A percentile compares a stretch with the other conserved stretches of the same genome.
phyloP scores from a whole-genome alignment of 1,284 basidiomycete species.

The Earliella scabrosa region DNA sequence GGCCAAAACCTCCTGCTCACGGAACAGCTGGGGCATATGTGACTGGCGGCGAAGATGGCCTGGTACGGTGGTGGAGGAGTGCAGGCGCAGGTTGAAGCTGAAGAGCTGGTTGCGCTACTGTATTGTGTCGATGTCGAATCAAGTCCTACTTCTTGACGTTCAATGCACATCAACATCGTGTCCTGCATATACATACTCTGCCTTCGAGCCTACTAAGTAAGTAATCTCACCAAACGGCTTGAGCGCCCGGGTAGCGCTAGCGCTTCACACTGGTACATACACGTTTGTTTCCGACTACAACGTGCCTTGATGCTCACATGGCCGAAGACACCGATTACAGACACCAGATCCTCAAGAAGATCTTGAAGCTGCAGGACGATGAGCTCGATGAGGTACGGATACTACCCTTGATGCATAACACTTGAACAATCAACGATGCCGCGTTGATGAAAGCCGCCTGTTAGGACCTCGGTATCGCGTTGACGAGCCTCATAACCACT shows the following conservation, averaged over 20 bases:
- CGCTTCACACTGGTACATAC: too few relatives aligned
- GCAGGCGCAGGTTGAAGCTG: conserved; percentile 52
- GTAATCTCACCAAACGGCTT: too few relatives aligned
- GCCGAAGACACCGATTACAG: too few relatives aligned
- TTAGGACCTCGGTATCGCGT: conserved; percentile 24
- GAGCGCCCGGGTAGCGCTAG: too few relatives aligned
- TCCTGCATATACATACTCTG: too few relatives aligned
- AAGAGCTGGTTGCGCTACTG: background rate
- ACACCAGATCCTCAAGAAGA: background rate
- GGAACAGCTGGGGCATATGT: conserved; percentile 74
- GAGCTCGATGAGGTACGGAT: conserved; percentile 21
- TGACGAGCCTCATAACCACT: conserved; percentile 30
- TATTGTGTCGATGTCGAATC: background rate
- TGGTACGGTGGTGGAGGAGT: conserved; percentile 77
- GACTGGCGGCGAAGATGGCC: conserved; percentile 80
- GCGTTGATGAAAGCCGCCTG: conserved; percentile 8
- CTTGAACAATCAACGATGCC: background rate
- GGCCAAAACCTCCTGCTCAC: conserved; percentile 59
- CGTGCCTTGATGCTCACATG: too few relatives aligned
- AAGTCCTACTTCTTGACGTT: background rate
- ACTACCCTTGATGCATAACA: background rate
- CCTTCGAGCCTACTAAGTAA: too few relatives aligned
- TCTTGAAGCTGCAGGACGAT: background rate
- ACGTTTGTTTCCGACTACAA: too few relatives aligned
- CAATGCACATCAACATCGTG: too few relatives aligned